Base-by-base conservation (phyloP, 164 flowering plant species). In the Akebia trifoliata region DNA sequence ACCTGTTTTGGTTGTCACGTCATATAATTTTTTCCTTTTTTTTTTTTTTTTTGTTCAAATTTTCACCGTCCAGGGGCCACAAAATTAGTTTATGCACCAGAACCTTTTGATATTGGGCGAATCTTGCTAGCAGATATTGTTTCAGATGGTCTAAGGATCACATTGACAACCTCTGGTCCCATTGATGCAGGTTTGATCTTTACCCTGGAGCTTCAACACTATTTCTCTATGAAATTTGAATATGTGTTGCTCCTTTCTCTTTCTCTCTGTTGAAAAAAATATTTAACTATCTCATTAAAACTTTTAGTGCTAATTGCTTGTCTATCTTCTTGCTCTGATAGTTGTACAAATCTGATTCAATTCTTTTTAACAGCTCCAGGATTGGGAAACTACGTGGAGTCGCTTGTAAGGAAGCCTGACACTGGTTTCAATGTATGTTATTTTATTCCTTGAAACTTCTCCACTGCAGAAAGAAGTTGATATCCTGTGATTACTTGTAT, bases 101-200 rank as follows among this genome's bases (percentile, higher is more conserved):
- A 90, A 74, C 97, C 99, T 34, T 83, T 75, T 69, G 99, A 94
- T 72, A 95, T 90, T 71, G 97, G 99, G 5, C 63, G 78, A 56
- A 68, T 70, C 47, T 76, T 94, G 79, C 84, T 76, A 72, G 97
- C 80, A 22, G 95, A 88, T 42, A 82, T 90, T 57, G 49, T 45
- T 65, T 66, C 56, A n/a, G 69, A 80, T 72, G 83, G 74, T 54
- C 84, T 78, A 64, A 70, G 31, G 40, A 21, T 66, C 56, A 62
- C 79, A 15, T 54, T 83, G 64, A 58, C 78, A 58, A 90, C 97
- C 36, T 62, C 79, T 65, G 85, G 85, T 37, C 77, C 91, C 50
- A 78, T 94, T 56, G 95, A 86, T 66, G 94, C 86, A 59, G 95
- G 99, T 94, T 53, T 50, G 58, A 0, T 31, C 52, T n/a, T 48